Evolutionary conservation across 805 yeast genomes (phyloP).

Genomic region (Ogataea corticis): DNA sequence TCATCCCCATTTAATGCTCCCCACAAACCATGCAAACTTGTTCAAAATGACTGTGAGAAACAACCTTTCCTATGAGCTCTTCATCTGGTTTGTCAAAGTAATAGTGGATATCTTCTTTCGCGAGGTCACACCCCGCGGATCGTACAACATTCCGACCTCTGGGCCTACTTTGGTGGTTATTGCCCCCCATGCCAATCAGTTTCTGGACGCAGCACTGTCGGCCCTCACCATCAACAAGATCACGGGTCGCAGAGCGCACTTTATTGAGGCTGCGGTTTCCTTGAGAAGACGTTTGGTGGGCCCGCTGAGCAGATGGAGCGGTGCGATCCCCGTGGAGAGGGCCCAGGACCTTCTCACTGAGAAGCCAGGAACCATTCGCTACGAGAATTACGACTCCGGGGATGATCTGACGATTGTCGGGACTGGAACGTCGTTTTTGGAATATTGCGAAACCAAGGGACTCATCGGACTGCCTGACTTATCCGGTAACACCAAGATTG

Average conservation of each 20-base stretch:
- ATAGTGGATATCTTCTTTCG: constrained; percentile 67
- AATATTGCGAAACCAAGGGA: constrained; percentile 64
- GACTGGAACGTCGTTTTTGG: constrained; percentile 61
- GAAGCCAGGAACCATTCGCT: constrained; percentile 59
- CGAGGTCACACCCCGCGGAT: constrained; percentile 86
- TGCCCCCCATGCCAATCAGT: constrained; percentile 97
- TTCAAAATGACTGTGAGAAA: constrained; percentile 3
- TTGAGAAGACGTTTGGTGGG: constrained; percentile 71
- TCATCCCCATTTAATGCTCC: not conserved
- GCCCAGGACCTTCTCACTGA: constrained; percentile 77
- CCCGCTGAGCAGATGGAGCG: constrained; percentile 66
- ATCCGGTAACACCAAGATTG: constrained; percentile 72
- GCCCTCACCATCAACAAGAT: constrained; percentile 71
- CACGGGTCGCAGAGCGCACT: constrained; percentile 69
- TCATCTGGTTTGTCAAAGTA: constrained; percentile 31
- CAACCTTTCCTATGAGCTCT: constrained; percentile 24
- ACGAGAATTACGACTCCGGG: constrained; percentile 42
- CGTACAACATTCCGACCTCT: constrained; percentile 61
- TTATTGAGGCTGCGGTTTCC: constrained; percentile 83
- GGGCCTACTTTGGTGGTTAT: constrained; percentile 93
- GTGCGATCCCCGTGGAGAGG: constrained; percentile 88
- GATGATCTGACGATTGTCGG: constrained; percentile 67
- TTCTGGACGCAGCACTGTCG: constrained; percentile 65
- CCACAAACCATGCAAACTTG: not conserved
- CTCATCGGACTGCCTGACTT: constrained; percentile 76